Evolutionary conservation across 2,329 filamentous ascomycete genomes (phyloP), one percentile per base, ranked within the genome.

Genomic region (Neurospora crassa): DNA sequence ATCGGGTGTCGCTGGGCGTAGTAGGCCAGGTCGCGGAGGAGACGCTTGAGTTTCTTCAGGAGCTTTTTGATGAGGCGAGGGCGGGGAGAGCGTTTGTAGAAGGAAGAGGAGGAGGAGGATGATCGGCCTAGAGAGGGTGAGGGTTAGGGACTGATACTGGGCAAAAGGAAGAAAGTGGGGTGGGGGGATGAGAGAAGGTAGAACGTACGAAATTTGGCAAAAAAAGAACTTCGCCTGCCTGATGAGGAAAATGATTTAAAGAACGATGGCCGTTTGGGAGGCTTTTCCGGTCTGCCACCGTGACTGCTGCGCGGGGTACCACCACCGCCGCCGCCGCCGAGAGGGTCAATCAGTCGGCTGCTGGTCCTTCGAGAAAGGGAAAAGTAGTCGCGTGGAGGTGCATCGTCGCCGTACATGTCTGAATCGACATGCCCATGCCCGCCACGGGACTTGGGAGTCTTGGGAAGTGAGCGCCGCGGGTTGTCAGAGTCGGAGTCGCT

Each of bases 1-100:
- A 93, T 83, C 0, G 94, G 95, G 82, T 97, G 91, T 45, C 89
- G 87, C 79, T 92, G 91, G 77, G 92, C 91, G 82, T 95, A 97
- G 79, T 90, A 88, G 79, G 91, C 85, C 10, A 97, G 89, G 79
- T 97, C 90, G 77, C 91, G 91, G 71, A 97, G 83, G 73, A 97
- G 88, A 63, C 91, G 89, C 78, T 91, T 91, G 73, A 97, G 88
- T 77, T 93, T 91, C 80, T 88, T 88, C 80, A 93, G 86, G 67
- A 93, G 85, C 75, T 90, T 89, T 71, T 89, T 83, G 74, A 97
- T 82, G 83, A 96, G 97, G 78, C 90, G 91, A 72, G 89, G 86
- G 75, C 95, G 91, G 2, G 95, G 92, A 20, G 92, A 92, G 78
- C 93, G 92, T 79, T 92, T 92, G 82, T 94, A 94, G 79, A 92